Percentiles rank a stretch among this genome's conserved stretches.
phyloP scores from a whole-genome alignment of 208 protist species.

The Crithidia mellificae region DNA sequence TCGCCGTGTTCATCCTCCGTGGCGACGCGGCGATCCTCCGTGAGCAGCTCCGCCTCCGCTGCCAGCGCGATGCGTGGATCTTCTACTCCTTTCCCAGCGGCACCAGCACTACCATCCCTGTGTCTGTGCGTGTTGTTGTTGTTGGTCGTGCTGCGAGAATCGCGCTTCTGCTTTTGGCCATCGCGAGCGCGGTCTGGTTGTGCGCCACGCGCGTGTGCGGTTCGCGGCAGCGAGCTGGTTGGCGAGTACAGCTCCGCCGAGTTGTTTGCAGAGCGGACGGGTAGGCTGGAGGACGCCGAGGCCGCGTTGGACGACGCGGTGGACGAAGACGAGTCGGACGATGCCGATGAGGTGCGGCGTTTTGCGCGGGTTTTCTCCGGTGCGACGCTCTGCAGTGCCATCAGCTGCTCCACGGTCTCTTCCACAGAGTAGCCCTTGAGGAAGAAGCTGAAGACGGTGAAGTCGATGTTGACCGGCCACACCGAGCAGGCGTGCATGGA shows the following conservation, averaged over 20 bases:
- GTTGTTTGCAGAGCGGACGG: not conserved
- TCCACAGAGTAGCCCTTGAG: conserved; percentile 66
- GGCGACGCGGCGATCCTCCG: conserved; percentile 16
- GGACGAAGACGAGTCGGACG: not conserved
- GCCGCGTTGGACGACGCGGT: not conserved
- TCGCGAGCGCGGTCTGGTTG: not conserved
- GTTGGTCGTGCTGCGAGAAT: not conserved
- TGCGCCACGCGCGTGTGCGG: not conserved
- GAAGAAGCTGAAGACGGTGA: conserved; percentile 65
- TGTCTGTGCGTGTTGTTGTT: no score
- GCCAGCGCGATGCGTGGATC: not conserved
- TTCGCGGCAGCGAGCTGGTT: not conserved
- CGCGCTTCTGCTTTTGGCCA: not conserved
- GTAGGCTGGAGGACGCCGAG: not conserved
- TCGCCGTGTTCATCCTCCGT: conserved; percentile 14
- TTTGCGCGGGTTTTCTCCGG: not conserved
- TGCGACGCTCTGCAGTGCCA: conserved; percentile 26
- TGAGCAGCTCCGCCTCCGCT: conserved; percentile 6
- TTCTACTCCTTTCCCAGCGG: not conserved
- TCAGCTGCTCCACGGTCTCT: conserved; percentile 67
- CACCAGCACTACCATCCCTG: no score
- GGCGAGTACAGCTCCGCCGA: not conserved
- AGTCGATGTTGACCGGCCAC: conserved; percentile 76
- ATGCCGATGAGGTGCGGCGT: conserved; percentile 8
- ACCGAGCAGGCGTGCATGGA: conserved; percentile 72